Percentiles rank a stretch among this genome's conserved stretches.
Evolutionary conservation across 768 basidiomycete species (phyloP).

Genomic region (Rhizopogon vinicolor): DNA sequence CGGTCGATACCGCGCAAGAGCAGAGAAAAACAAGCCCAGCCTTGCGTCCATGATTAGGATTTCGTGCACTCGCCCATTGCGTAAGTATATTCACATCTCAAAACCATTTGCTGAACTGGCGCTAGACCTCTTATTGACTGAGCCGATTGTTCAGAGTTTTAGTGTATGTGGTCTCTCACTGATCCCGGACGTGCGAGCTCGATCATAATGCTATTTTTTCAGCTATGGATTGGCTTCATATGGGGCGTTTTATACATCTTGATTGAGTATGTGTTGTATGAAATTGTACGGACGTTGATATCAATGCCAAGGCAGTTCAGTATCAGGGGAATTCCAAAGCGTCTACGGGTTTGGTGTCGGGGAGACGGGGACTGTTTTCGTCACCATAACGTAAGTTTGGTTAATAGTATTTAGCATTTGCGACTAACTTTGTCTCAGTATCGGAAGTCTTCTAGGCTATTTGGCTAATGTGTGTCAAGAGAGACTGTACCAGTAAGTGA

Average conservation of each 20-base stretch:
- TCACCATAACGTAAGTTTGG: conserved; percentile 46
- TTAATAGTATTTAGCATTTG: background rate
- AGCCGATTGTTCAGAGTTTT: conserved; percentile 71
- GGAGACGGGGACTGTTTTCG: conserved; percentile 55
- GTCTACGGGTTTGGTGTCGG: conserved; percentile 60
- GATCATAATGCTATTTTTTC: conserved; percentile 4
- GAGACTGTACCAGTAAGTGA: conserved; percentile 40
- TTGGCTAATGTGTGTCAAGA: conserved; percentile 44
- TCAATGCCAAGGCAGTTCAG: conserved; percentile 35
- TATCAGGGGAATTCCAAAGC: conserved; percentile 48
- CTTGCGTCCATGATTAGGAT: conserved; percentile 59
- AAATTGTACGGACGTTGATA: background rate
- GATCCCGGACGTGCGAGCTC: background rate
- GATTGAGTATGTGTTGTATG: conserved; percentile 41
- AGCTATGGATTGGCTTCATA: conserved; percentile 71
- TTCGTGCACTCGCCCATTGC: conserved; percentile 66
- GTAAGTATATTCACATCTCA: conserved; percentile 40
- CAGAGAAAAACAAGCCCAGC: conserved; percentile 58
- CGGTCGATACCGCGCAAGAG: conserved; percentile 52
- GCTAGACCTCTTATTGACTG: conserved; percentile 29
- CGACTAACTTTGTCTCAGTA: conserved; percentile 28
- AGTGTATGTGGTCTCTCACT: conserved; percentile 40
- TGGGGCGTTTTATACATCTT: conserved; percentile 77
- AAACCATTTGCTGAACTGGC: background rate
- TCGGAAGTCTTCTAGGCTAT: conserved; percentile 52